Evolutionary conservation across 495 filamentous ascomycete genomes (phyloP), one percentile per base, ranked within the genome.

Genomic region (Choiromyces venosus): DNA sequence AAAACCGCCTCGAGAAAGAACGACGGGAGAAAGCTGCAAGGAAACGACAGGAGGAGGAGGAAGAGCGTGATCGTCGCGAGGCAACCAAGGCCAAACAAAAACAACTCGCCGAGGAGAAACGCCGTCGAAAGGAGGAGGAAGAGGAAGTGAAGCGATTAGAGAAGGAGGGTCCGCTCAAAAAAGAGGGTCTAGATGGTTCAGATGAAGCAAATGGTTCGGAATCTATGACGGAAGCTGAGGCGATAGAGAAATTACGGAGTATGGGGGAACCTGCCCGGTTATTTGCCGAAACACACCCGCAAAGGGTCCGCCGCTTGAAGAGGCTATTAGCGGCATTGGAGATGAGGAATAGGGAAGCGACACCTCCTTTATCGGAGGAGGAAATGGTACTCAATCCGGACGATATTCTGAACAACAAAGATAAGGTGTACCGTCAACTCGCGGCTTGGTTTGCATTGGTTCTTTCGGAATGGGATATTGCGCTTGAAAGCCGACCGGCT

Each of bases 401-500:
- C 83, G 29, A 81, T 90, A 64, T 92, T 88, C 9, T 79, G 66
- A 81, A 86, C 79, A 81, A 89, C 5, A 39, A 82, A 4, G 89
- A 89, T 80, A 77, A 83, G 80, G 86, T 99, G 44, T 93, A 90
- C 86, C 87, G 94, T 0, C 95, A 99, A 83, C 86, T 99, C 71
- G 90, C 90, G 7, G 92, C 90, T 19, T 99, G 96, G 82, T 98
- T 99, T 85, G 92, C 90, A 74, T 91, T 99, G 89, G 88, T 99
- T 29, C 85, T 99, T 52, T 86, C 84, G 40, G 95, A 96, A 82
- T 99, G 96, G 96, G 90, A 91, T 76, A 69, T 83, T 37, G 92
- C 93, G 52, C 86, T 99, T 65, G 88, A 90, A 6, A 85, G 86
- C 37, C 91, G 94, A 66, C 81, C 86, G 46, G 72, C 83, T 2